Evolutionary conservation across 345 rosid genomes (phyloP).

Genomic region (Ailanthus altissimus): DNA sequence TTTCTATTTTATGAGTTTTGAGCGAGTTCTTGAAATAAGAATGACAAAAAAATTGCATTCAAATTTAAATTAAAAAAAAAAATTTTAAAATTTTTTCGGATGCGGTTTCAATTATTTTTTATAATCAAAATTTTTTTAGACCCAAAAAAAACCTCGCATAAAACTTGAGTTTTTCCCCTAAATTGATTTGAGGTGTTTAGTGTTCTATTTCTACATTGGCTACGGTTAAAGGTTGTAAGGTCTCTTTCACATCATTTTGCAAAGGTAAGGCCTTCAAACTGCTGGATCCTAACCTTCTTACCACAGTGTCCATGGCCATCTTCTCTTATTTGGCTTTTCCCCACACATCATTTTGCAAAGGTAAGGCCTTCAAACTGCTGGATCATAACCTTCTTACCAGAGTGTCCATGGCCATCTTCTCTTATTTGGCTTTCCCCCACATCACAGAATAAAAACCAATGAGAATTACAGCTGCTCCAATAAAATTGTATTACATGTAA

Average conservation of each 20-base stretch:
- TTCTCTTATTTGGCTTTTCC: conserved; percentile 50
- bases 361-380: conserved; percentile 35
- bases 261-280: conserved; percentile 41
- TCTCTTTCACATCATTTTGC: conserved; percentile 33
- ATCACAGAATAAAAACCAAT: conserved; percentile 54
- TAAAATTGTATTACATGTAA: conserved; percentile 36
- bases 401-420: conserved; percentile 21
- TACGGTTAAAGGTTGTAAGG: conserved; percentile 13
- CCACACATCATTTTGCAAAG: conserved; percentile 59
- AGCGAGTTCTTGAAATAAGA: no score
- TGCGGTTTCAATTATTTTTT: no score
- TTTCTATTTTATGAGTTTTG: no score
- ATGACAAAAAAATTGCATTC: no score
- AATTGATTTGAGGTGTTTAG: no score
- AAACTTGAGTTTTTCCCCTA: no score
- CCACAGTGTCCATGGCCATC: conserved; percentile 18
- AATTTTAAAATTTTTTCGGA: no score
- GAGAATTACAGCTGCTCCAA: conserved; percentile 51
- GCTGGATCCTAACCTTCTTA: conserved; percentile 23
- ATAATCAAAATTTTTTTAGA: no score
- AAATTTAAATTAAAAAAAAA: no score
- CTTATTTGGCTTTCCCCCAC: conserved; percentile 60
- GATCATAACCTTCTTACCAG: conserved; percentile 21
- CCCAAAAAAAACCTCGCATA: no score
- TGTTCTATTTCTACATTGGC: neutral